Base-by-base conservation (phyloP, 768 basidiomycete genomes). In the Termitomyces sp. region DNA sequence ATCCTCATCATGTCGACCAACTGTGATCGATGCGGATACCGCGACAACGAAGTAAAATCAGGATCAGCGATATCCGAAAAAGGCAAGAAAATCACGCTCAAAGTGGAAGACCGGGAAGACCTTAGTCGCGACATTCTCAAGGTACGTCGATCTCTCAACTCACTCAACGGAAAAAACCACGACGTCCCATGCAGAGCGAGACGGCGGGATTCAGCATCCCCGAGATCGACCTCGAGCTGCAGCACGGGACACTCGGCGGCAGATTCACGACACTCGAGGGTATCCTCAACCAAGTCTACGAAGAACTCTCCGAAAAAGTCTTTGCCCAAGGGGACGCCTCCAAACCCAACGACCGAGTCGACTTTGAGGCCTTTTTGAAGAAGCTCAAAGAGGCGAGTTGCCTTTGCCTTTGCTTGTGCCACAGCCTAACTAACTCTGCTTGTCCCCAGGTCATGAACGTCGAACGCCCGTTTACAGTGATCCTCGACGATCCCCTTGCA, bases 201-300 rank as follows among this genome's bases (percentile, higher is more conserved):
- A 94, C 91, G 0, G 90, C 90, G 18, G 94, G 94, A 18, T 76
- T 99, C 31, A 78, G 74, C 4, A 92, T 99, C 44, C 95, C 97
- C 3, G 97, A 99, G 67, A 97, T 98, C 61, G 92, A 98, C 53
- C 86, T 99, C 8, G 84, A 87, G 12, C 83, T 99, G 5, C 87
- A 92, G 43, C 86, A 92, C 18, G 97, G 97, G 5, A 98, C 97
- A 0, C 84, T 99, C 3, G 97, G 97, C 13, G 97, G 97, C 9
- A 83, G 97, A 10, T 99, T 99, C 76, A 99, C 97, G 0, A 99
- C 97, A 0, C 78, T 98, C 22, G 97, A 99, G 71, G 97, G 97
- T 22, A 87, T 98, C 55, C 78, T 99, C 36, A 83, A 91, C 58
- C 97, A 98, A 67, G 82, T 99, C 2, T 94, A 96, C 74, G 94